Evolutionary conservation across 2,329 filamentous ascomycete genomes (phyloP).

Genomic region (Zasmidium cellare): DNA sequence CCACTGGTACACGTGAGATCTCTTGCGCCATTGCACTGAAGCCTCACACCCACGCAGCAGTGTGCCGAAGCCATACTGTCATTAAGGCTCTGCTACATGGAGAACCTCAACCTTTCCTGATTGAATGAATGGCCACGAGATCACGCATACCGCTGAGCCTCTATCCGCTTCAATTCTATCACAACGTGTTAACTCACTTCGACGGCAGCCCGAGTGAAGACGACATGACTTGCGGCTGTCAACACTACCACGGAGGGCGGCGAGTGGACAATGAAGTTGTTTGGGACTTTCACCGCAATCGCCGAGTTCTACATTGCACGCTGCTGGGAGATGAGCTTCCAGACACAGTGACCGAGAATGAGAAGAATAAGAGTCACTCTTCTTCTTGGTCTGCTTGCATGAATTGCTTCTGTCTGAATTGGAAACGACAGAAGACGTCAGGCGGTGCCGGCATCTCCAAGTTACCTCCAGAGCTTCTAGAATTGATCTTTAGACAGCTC

Average conservation of each 20-base stretch:
- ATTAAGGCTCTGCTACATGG: not conserved
- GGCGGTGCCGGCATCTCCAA: not conserved
- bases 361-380: not conserved
- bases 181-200: too few species aligned
- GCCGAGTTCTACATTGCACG: not conserved
- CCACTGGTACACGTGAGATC: not conserved
- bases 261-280: not conserved
- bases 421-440: not conserved
- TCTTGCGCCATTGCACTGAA: not conserved
- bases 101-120: not conserved
- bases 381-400: not conserved
- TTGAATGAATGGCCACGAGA: not conserved
- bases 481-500: not conserved
- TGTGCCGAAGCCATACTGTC: not conserved
- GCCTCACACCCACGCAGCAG: not conserved
- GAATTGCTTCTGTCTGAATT: not conserved
- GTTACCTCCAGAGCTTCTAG: not conserved
- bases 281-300: not conserved
- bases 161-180: too few species aligned
- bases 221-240: not conserved
- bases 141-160: too few species aligned
- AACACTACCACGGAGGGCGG: not conserved
- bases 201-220: not conserved
- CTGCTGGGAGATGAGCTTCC: not conserved
- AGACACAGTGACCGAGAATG: not conserved